Percentiles rank a stretch among this genome's conserved stretches.
Evolutionary conservation across 345 rosid species (phyloP).

Genomic region (Durio zibethinus): DNA sequence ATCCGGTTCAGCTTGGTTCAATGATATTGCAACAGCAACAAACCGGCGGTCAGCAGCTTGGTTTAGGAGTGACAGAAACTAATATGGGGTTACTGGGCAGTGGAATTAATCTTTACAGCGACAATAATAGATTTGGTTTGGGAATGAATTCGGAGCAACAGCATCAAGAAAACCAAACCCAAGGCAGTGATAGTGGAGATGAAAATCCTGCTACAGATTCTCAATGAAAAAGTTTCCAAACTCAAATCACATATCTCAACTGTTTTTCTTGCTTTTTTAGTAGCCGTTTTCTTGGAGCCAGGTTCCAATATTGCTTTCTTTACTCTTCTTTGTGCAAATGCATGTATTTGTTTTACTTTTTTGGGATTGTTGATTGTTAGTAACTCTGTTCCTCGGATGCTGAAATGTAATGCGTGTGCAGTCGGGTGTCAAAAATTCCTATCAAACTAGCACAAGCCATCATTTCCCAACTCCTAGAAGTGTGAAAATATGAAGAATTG

Average conservation of each 20-base stretch:
- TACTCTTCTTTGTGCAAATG: neutral
- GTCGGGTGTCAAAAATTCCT: neutral
- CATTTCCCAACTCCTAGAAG: neutral
- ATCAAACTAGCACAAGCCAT: neutral
- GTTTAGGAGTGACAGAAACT: slow-evolving; percentile 51
- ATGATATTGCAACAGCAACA: slow-evolving; percentile 62
- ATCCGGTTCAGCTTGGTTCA: slow-evolving; percentile 60
- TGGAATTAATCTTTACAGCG: slow-evolving; percentile 13
- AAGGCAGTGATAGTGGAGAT: slow-evolving; percentile 47
- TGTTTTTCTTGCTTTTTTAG: neutral
- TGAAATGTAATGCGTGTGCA: neutral
- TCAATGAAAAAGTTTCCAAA: slow-evolving; percentile 13
- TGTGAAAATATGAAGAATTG: neutral
- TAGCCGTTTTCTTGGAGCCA: neutral
- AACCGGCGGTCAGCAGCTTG: slow-evolving; percentile 61
- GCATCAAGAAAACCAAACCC: slow-evolving; percentile 39
- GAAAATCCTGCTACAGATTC: slow-evolving; percentile 44
- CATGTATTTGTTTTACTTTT: neutral
- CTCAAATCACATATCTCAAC: neutral
- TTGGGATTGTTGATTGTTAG: neutral
- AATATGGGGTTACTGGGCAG: slow-evolving; percentile 43
- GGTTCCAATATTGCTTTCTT: neutral
- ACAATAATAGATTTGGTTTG: slow-evolving; percentile 37
- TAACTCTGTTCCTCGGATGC: neutral
- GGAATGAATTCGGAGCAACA: slow-evolving; percentile 63